Base-by-base conservation (phyloP, 306 rosid genomes). In the Malus fusca region DNA sequence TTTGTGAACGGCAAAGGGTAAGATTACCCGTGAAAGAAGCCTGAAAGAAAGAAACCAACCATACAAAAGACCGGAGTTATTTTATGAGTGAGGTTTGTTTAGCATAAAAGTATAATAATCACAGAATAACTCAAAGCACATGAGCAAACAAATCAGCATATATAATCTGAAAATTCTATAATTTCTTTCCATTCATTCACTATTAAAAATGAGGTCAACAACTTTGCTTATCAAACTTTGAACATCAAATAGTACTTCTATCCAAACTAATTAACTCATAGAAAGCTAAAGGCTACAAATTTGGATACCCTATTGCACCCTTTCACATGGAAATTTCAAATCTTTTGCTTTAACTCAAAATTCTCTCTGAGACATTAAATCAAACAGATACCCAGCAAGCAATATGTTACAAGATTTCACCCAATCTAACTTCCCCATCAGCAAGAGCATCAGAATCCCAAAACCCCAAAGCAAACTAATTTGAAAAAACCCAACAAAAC, bases 1-100 rank as follows among this genome's bases (percentile, higher is more conserved):
- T 80, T 88, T 90, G 88, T 89, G 88, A 80, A 95, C 85, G 25
- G 83, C 77, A 85, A 83, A 92, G 35, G 97, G 99, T 13, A 88
- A 74, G 44, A 84, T 75, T 25, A 82, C 82, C 82, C 97, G 88
- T 2, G 85, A 79, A 61, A 95, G 84, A 75, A 95, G 91, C 87
- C 99, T 96, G 91, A 77, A 81, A 87, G 59, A 81, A 67, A 76
- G 56, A 83, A 80, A 63, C 73, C 69, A 82, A 58, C 55, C 72
- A 67, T 12, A 72, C 69, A 42, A 52, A 42, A 51, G 37, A 77
- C 70, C 28, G 35, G 44, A 75, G 64, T 48, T 68, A 31, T 35
- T 28, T 25, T 25, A 48, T n/a, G 23, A 23, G 53, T 4, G 18
- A 56, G 28, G 28, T 10, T 33, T 68, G 48, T 22, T 77, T 56